Conservation (phyloP, 352 stramenopile genomes). For the Pythium guiyangense region DNA sequence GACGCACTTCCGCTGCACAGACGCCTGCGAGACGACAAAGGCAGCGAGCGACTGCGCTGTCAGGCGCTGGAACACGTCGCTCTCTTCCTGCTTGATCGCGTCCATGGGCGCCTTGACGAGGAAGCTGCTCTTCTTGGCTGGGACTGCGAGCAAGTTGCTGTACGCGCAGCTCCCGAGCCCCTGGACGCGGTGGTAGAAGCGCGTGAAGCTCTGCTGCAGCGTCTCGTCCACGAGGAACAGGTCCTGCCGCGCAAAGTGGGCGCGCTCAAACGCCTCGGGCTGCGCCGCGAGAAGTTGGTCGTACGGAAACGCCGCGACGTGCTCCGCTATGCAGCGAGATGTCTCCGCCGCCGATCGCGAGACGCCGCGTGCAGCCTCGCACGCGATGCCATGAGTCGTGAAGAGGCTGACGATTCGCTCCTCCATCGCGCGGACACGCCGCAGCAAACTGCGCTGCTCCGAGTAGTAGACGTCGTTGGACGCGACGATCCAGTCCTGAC, state of each 20-base stretch:
- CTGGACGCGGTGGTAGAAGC: constrained; percentile 51
- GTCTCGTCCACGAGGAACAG: constrained; percentile 74
- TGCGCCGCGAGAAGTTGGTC: constrained; percentile 29
- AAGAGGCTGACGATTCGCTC: constrained; percentile 47
- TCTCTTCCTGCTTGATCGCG: constrained; percentile 60
- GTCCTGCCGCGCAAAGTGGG: constrained; percentile 79
- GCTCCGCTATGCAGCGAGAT: constrained; percentile 64
- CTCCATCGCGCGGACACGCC: constrained; percentile 54
- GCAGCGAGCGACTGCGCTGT: constrained; percentile 42
- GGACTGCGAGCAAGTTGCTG: constrained; percentile 45
- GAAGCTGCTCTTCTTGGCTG: constrained; percentile 68
- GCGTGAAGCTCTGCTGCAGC: constrained; percentile 48
- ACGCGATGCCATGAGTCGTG: constrained; percentile 20
- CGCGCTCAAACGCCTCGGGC: constrained; percentile 44
- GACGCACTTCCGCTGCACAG: constrained; percentile 63
- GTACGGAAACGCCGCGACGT: constrained; percentile 49
- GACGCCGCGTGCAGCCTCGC: background rate
- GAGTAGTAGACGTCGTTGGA: constrained; percentile 29
- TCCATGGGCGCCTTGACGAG: constrained; percentile 80
- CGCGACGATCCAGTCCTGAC: constrained; percentile 37
- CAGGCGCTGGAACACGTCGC: constrained; percentile 36
- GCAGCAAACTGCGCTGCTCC: constrained; percentile 45
- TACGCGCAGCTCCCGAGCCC: constrained; percentile 58
- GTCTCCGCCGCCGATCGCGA: constrained; percentile 28
- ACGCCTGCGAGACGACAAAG: constrained; percentile 51